phyloP scores from a whole-genome alignment of 2,329 filamentous ascomycete genomes.

The Cryphonectria japonica region DNA sequence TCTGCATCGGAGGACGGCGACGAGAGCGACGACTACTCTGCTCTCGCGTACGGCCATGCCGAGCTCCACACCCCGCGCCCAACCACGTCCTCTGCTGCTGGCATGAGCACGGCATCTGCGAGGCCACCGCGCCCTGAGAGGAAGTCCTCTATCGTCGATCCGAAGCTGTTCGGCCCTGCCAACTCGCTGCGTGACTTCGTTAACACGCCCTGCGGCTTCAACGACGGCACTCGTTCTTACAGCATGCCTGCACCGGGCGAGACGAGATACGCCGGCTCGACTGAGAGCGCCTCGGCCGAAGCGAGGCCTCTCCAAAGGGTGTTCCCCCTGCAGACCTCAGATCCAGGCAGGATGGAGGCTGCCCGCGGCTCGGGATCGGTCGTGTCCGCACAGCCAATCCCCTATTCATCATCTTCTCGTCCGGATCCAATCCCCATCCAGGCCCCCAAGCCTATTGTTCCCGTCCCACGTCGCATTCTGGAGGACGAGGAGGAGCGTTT shows the following conservation, averaged over 20 bases:
- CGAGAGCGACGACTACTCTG: conserved; percentile 46
- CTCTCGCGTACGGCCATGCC: conserved; percentile 50
- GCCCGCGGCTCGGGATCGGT: conserved; percentile 49
- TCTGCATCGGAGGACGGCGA: conserved; percentile 52
- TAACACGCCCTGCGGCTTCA: conserved; percentile 60
- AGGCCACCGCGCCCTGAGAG: conserved; percentile 33
- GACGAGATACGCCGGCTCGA: conserved; percentile 32
- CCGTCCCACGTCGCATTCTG: conserved; percentile 72
- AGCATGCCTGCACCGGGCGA: conserved; percentile 32
- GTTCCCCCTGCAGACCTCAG: conserved; percentile 68
- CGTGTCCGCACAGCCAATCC: conserved; percentile 39
- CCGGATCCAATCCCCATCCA: conserved; percentile 73
- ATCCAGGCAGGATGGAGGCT: conserved; percentile 66
- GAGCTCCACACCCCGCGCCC: conserved; percentile 33
- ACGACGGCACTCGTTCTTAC: conserved; percentile 41
- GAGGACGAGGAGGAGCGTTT: conserved; percentile 49
- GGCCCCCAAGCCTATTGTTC: conserved; percentile 79
- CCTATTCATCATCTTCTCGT: conserved; percentile 38
- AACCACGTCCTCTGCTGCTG: conserved; percentile 32
- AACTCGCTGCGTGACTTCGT: conserved; percentile 64
- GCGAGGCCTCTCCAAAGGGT: conserved; percentile 61
- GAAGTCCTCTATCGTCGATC: conserved; percentile 59
- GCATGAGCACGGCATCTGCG: conserved; percentile 9
- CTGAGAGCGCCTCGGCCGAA: conserved; percentile 43
- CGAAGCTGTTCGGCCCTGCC: conserved; percentile 60